Percentiles rank a stretch among this genome's conserved stretches.
These are phyloP conservation scores for Flaveria floridana DNA, from an alignment of 140 eudicot species.

Conservation along the genomic window DNA sequence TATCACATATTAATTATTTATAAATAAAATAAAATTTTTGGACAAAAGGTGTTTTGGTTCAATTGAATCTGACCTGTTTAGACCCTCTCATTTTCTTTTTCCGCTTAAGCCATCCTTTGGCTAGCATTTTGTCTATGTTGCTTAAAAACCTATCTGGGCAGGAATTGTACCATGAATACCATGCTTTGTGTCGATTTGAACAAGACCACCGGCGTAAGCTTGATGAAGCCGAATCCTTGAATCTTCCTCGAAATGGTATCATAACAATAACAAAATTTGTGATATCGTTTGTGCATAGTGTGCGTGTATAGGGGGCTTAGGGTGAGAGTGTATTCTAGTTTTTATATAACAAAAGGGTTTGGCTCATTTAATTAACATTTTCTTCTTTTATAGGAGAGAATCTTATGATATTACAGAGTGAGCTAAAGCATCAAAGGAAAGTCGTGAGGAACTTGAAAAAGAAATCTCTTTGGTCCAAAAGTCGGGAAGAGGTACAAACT, in stretches of 20 bases:
- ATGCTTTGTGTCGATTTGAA: conserved; percentile 82
- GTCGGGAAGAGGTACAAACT: conserved; percentile 69
- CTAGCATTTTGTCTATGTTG: conserved; percentile 16
- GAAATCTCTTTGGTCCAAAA: conserved; percentile 94
- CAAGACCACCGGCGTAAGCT: conserved; percentile 76
- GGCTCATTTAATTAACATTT: conserved; percentile 9
- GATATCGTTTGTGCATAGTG: not conserved
- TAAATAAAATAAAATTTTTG: not conserved
- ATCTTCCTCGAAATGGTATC: conserved; percentile 81
- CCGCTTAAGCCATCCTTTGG: not conserved
- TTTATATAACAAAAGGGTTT: not conserved
- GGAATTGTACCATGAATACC: conserved; percentile 90
- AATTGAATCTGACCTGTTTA: not conserved
- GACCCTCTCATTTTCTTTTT: not conserved
- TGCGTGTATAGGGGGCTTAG: not conserved
- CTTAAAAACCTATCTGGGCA: conserved; percentile 28
- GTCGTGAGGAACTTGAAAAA: conserved; percentile 76
- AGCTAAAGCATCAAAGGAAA: conserved; percentile 85
- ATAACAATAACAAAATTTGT: not conserved
- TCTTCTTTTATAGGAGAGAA: conserved; percentile 59
- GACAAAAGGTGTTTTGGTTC: not conserved
- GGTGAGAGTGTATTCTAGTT: not conserved
- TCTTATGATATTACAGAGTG: conserved; percentile 69
- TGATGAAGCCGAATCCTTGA: conserved; percentile 75
- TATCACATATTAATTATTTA: not conserved